Evolutionary conservation across 2,329 filamentous ascomycete genomes (phyloP).

Genomic region (Thielaviopsis punctulata): DNA sequence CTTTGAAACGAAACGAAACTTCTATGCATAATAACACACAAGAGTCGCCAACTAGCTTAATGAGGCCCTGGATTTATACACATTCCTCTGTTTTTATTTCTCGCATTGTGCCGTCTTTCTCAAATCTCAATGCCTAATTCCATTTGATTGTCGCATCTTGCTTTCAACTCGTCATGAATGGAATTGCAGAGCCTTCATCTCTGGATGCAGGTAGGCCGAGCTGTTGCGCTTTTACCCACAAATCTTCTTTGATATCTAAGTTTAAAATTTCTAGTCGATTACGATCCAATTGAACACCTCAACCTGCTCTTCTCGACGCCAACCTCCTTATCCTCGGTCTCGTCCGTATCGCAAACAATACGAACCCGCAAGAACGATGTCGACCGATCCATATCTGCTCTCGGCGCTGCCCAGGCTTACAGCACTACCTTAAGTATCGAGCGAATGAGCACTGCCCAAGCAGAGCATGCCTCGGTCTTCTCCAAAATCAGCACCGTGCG

Average conservation of each 20-base stretch:
- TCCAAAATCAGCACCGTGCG: conserved; percentile 88
- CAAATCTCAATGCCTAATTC: not conserved
- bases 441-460: conserved; percentile 80
- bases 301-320: conserved; percentile 89
- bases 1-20: too few relatives aligned
- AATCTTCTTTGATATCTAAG: conserved; percentile 14
- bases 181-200: conserved; percentile 20
- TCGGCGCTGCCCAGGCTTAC: conserved; percentile 64
- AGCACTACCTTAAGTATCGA: conserved; percentile 76
- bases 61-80: too few relatives aligned
- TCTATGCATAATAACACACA: too few relatives aligned
- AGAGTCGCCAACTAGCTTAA: too few relatives aligned
- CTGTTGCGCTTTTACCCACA: conserved; percentile 6
- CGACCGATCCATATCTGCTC: conserved; percentile 54
- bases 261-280: conserved; percentile 38
- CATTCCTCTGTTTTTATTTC: not conserved
- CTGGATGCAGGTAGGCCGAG: conserved; percentile 28
- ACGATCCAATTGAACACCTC: conserved; percentile 82
- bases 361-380: conserved; percentile 65
- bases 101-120: not conserved
- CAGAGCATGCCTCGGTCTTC: conserved; percentile 78
- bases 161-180: conserved; percentile 4
- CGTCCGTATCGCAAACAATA: conserved; percentile 56
- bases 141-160: not conserved
- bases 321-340: conserved; percentile 62